phyloP scores from a whole-genome alignment of 2,329 filamentous ascomycete species.

The Chrysosporium queenslandicum region DNA sequence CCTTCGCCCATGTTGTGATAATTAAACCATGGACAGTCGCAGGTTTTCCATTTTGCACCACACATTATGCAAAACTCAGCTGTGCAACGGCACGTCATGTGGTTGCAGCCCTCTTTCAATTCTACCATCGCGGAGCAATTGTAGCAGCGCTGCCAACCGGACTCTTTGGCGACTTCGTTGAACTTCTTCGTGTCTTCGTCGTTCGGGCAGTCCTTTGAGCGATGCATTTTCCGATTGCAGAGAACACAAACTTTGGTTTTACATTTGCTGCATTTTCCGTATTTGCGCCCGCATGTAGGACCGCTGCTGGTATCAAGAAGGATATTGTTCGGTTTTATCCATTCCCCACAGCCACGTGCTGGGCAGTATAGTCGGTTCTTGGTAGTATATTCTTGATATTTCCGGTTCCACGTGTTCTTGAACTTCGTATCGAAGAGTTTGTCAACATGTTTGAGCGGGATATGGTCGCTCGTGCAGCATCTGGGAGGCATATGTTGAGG shows the following conservation, averaged over 20 bases:
- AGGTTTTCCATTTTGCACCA: conserved; percentile 70
- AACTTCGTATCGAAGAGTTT: conserved; percentile 62
- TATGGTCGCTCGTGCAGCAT: conserved; percentile 65
- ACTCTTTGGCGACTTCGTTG: conserved; percentile 56
- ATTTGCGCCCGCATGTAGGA: conserved; percentile 47
- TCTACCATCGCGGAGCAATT: conserved; percentile 69
- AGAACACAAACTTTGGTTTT: conserved; percentile 61
- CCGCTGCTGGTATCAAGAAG: conserved; percentile 41
- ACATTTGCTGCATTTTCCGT: conserved; percentile 61
- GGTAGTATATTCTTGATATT: conserved; percentile 65
- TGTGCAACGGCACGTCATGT: conserved; percentile 76
- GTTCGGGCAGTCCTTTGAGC: conserved; percentile 56
- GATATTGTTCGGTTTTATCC: conserved; percentile 66
- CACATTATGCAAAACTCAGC: conserved; percentile 85
- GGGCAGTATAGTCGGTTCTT: conserved; percentile 72
- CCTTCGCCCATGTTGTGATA: conserved; percentile 47
- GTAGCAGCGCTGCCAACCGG: conserved; percentile 70
- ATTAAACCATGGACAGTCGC: conserved; percentile 73
- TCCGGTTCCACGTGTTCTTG: conserved; percentile 70
- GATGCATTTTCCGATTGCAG: conserved; percentile 69
- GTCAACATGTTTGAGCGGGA: conserved; percentile 67
- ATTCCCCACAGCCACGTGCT: conserved; percentile 59
- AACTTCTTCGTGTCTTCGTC: conserved; percentile 31
- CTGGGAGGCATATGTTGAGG: conserved; percentile 73
- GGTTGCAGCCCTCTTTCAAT: conserved; percentile 72